Percentiles rank a stretch among this genome's conserved stretches.
Conservation (phyloP, 352 stramenopile species). For the Pythium periplocum region DNA sequence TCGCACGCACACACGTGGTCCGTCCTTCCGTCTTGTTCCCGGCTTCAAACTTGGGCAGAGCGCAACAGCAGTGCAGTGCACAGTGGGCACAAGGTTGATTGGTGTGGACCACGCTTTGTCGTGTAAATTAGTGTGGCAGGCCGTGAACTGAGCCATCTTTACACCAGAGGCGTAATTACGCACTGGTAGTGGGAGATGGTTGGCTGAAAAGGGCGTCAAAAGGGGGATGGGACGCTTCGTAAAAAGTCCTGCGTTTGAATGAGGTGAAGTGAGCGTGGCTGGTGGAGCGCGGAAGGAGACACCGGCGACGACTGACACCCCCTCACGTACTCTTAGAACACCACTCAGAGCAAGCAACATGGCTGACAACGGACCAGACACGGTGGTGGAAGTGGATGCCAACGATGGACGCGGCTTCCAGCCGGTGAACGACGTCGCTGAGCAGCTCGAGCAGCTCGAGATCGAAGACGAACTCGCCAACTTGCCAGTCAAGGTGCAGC, state of each 20-base stretch:
- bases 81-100: background rate
- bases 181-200: slow-evolving; percentile 4
- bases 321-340: slow-evolving; percentile 11
- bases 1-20: background rate
- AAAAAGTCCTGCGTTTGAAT: slow-evolving; percentile 7
- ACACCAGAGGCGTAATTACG: slow-evolving; percentile 19
- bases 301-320: slow-evolving; percentile 1
- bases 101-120: slow-evolving; percentile 8
- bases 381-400: slow-evolving; percentile 57
- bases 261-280: slow-evolving; percentile 1
- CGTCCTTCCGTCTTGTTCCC: slow-evolving; percentile 7
- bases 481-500: slow-evolving; percentile 66
- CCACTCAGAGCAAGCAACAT: slow-evolving; percentile 14
- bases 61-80: slow-evolving; percentile 9
- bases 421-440: slow-evolving; percentile 36
- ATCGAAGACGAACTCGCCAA: slow-evolving; percentile 56
- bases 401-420: slow-evolving; percentile 61
- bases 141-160: slow-evolving; percentile 8
- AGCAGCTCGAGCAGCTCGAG: slow-evolving; percentile 30
- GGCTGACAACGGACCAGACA: slow-evolving; percentile 26
- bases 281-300: slow-evolving; percentile 10
- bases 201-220: slow-evolving; percentile 8
- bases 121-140: slow-evolving; percentile 4
- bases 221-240: slow-evolving; percentile 10
- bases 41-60: slow-evolving; percentile 19